Evolutionary conservation across 805 yeast species (phyloP), one percentile per base, ranked within the genome.

Genomic region (Komagataella populi): DNA sequence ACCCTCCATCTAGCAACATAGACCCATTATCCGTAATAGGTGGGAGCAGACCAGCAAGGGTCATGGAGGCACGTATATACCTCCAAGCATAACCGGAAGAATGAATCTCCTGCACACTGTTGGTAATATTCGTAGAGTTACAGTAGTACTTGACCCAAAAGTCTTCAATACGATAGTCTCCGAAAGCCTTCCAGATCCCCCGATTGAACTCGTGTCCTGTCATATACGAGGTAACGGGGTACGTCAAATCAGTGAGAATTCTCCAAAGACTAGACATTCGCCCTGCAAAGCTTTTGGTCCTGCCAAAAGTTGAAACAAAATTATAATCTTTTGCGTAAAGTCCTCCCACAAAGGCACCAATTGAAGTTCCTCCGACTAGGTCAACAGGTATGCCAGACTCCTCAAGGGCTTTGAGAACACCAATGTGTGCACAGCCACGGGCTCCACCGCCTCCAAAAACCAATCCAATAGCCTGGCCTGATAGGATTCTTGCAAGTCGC

Each of bases 361-460:
- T 91, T 0, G 97, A 90, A 0, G 99, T 91, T 2, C 99, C 99
- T 1, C 99, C 99, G 49, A 91, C 78, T 54, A 90, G 70, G 66
- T 91, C 99, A 44, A 93, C 82, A 0, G 99, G 99, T 12, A 91
- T 85, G 0, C 97, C 97, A 51, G 81, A 80, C 55, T 87, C 95
- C 63, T 91, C 98, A 7, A 91, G 68, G 0, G 97, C 96, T 49
- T 81, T 79, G n/a, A 91, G 77, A 3, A 93, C 83, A 3, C 99
- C 99, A 45, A 91, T 73, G 63, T 91, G 99, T 12, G 96, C 78
- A 12, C 91, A 73, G 1, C 99, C 99, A 57, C 98, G 73, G 0
- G 98, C 96, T 46, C 99, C 99, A 45, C 99, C 99, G 12, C 99
- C 99, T 6, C 99, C 99, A 3, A 91, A 70, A 5, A 91, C 97